A percentile compares a stretch with the other conserved stretches of the same genome.
phyloP scores from a whole-genome alignment of 2,329 filamentous ascomycete genomes.

The Pseudocercospora vitis region DNA sequence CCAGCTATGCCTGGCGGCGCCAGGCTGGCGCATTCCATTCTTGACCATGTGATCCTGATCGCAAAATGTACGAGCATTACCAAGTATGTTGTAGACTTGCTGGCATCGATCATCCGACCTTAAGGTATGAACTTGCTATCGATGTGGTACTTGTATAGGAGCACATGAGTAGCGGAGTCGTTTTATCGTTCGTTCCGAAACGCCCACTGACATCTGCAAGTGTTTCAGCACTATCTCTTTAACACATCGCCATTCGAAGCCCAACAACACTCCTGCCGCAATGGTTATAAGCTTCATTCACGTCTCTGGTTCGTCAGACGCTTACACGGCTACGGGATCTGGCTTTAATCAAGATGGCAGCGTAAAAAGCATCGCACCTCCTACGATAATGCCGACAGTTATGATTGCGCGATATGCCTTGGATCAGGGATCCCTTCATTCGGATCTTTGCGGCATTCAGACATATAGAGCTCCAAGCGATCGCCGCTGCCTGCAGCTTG shows the following conservation, averaged over 20 bases:
- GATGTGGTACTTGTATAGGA: too few relatives aligned
- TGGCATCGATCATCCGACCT: too few relatives aligned
- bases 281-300: not conserved
- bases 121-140: too few relatives aligned
- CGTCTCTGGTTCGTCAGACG: too few relatives aligned
- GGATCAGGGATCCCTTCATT: not conserved
- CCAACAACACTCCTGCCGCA: not conserved
- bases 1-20: not conserved
- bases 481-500: not conserved
- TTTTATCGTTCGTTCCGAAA: not conserved
- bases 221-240: not conserved
- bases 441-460: not conserved
- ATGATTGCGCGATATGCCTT: slow-evolving; percentile 3
- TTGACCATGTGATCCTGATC: not conserved
- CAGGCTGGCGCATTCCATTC: not conserved
- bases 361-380: not conserved
- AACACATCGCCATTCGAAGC: not conserved
- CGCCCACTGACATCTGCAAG: not conserved
- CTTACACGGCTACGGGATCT: not conserved
- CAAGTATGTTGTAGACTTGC: not conserved
- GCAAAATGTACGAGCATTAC: not conserved
- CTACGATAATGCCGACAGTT: slow-evolving; percentile 5
- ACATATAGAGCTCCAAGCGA: not conserved
- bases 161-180: too few relatives aligned
- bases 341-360: not conserved